Percentiles rank a stretch among this genome's conserved stretches.
Evolutionary conservation across 2,329 filamentous ascomycete species (phyloP).

Genomic region (Venturia aucupariae): DNA sequence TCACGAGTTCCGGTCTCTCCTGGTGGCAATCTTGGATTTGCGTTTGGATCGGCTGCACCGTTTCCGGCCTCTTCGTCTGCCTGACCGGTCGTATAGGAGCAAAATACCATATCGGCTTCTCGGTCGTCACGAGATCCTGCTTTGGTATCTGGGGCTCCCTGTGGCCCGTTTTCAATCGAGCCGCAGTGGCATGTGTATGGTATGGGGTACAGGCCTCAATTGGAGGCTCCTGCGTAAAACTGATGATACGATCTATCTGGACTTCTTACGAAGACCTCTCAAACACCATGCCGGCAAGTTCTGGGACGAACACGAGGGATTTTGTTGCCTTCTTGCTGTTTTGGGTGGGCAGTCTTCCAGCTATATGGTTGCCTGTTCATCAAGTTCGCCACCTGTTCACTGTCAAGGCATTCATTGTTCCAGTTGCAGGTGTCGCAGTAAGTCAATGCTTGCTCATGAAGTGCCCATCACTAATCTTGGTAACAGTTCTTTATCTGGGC

Average conservation of each 20-base stretch:
- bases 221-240: slow-evolving; percentile 67
- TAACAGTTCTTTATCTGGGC: slow-evolving; percentile 71
- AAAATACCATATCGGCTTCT: slow-evolving; percentile 81
- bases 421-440: slow-evolving; percentile 62
- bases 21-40: slow-evolving; percentile 64
- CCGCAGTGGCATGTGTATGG: slow-evolving; percentile 83
- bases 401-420: slow-evolving; percentile 77
- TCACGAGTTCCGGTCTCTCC: slow-evolving; percentile 58
- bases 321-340: slow-evolving; percentile 83
- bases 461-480: not conserved
- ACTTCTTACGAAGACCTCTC: slow-evolving; percentile 51
- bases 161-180: slow-evolving; percentile 83
- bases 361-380: slow-evolving; percentile 84
- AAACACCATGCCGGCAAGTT: slow-evolving; percentile 52
- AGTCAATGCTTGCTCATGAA: not conserved
- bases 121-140: slow-evolving; percentile 65
- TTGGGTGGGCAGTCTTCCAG: slow-evolving; percentile 70
- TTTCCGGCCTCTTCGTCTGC: slow-evolving; percentile 67
- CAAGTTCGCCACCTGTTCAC: slow-evolving; percentile 86
- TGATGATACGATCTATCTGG: slow-evolving; percentile 88
- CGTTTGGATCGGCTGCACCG: slow-evolving; percentile 72
- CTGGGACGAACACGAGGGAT: slow-evolving; percentile 45
- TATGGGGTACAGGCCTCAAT: slow-evolving; percentile 82
- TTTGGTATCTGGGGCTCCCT: slow-evolving; percentile 86
- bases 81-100: slow-evolving; percentile 76